These are phyloP conservation scores for Cystofilobasidium capitatum DNA, from an alignment of 768 basidiomycete genomes.

Conservation along the genomic window DNA sequence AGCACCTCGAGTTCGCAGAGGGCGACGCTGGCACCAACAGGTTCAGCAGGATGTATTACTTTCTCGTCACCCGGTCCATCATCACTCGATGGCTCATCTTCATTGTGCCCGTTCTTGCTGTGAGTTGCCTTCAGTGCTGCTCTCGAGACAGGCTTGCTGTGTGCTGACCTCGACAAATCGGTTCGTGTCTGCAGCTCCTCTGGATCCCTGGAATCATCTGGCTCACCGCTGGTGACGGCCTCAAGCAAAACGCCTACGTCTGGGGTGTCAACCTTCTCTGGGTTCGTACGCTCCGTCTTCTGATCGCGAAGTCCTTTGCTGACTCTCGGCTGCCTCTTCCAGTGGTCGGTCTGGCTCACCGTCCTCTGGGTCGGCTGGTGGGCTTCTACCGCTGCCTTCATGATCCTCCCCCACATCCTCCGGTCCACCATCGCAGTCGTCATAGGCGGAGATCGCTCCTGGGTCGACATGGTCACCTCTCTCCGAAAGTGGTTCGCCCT, in stretches of 20 bases:
- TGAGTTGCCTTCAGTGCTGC: constrained; percentile 5
- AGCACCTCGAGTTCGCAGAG: constrained; percentile 15
- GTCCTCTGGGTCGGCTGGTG: constrained; percentile 79
- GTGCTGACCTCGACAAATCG: constrained; percentile 48
- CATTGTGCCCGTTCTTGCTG: constrained; percentile 60
- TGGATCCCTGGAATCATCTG: constrained; percentile 53
- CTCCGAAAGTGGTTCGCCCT: constrained; percentile 48
- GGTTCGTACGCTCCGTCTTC: not conserved
- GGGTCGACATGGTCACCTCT: constrained; percentile 60
- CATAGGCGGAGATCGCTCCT: constrained; percentile 39
- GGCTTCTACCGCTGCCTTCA: constrained; percentile 55
- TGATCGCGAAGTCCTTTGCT: not conserved
- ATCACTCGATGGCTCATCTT: constrained; percentile 65
- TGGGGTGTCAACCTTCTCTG: constrained; percentile 18
- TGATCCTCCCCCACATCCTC: constrained; percentile 45
- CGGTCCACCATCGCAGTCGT: constrained; percentile 62
- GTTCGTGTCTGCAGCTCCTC: constrained; percentile 42
- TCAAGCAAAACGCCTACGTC: constrained; percentile 4
- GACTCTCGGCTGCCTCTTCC: constrained; percentile 34
- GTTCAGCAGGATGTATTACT: constrained; percentile 21
- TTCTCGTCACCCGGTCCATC: constrained; percentile 60
- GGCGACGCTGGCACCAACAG: constrained; percentile 18
- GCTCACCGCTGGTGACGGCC: constrained; percentile 42
- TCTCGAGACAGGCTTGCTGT: no score
- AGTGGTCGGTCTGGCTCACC: constrained; percentile 78